Percentiles rank a stretch among this genome's conserved stretches.
phyloP scores from a whole-genome alignment of 495 filamentous ascomycete genomes.

The Hyaloscypha variabilis region DNA sequence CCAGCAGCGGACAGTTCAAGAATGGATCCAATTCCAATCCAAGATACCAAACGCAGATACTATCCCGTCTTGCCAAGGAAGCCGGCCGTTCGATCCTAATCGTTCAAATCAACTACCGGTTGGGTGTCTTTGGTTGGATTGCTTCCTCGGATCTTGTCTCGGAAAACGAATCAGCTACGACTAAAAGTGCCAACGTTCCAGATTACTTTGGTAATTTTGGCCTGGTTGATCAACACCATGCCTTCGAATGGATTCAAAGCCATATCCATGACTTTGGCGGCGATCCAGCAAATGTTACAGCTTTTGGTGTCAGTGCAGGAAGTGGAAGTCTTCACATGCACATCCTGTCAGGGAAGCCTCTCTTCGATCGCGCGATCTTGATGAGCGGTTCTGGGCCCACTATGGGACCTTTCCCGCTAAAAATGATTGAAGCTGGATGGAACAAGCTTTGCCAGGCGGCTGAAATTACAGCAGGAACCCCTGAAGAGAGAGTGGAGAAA shows the following conservation, averaged over 20 bases:
- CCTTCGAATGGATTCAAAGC: slow-evolving; percentile 72
- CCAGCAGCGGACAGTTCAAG: slow-evolving; percentile 13
- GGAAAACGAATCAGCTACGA: not conserved
- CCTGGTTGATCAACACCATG: slow-evolving; percentile 67
- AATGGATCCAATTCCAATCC: slow-evolving; percentile 10
- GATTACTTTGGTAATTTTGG: slow-evolving; percentile 56
- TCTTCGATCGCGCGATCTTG: slow-evolving; percentile 20
- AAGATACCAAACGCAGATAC: not conserved
- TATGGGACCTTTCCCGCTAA: slow-evolving; percentile 9
- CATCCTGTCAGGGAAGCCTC: slow-evolving; percentile 11
- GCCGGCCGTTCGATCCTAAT: slow-evolving; percentile 8
- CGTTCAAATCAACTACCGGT: slow-evolving; percentile 32
- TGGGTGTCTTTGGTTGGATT: slow-evolving; percentile 36
- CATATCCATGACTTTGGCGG: slow-evolving; percentile 72
- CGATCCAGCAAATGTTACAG: slow-evolving; percentile 47
- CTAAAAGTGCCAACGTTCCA: not conserved
- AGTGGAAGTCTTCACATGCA: slow-evolving; percentile 18
- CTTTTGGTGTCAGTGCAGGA: slow-evolving; percentile 56
- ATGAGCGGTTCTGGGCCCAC: slow-evolving; percentile 15
- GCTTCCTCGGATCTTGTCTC: slow-evolving; percentile 21
- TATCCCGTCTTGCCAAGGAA: not conserved
- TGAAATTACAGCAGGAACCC: not conserved
- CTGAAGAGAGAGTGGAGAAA: slow-evolving; percentile 9
- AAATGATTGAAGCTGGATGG: slow-evolving; percentile 11
- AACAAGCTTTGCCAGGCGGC: not conserved